Evolutionary conservation across 495 filamentous ascomycete genomes (phyloP), one percentile per base, ranked within the genome.

Genomic region (Podospora conica): DNA sequence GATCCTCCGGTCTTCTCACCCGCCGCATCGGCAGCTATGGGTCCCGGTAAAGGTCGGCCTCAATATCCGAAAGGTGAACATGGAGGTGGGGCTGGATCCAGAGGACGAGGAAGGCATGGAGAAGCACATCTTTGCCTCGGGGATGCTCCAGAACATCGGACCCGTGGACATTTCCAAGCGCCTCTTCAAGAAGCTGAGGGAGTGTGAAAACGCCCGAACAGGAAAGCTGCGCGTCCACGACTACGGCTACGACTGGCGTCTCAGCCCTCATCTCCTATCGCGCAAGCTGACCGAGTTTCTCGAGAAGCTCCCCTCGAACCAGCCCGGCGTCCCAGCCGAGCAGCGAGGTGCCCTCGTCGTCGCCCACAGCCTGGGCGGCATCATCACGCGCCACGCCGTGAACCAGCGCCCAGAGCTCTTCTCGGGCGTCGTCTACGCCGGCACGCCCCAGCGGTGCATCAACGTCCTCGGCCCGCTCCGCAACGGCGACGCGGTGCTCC

Each of bases 161-260:
- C 93, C 93, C 0, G 89, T 98, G 23, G 94, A 98, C 76, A 92
- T 97, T 64, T 90, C 91, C 25, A 86, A 86, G 60, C 83, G 90
- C 21, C 78, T 98, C 2, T 86, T 98, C 69, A 95, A 92, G 73
- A 85, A 88, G 23, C 71, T 97, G 28, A 82, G 85, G 64, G 86
- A 88, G 33, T 90, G 85, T 63, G 86, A 90, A 53, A 95, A 94
- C 66, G 86, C 86, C 3, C 76, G 82, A 53, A 83, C 81, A 15
- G 91, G 91, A 24, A 88, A 84, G 65, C 79, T 97, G 1, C 82
- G 92, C 53, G 86, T 97, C 3, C 90, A 90, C 76, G 88, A 97
- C 67, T 98, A 95, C 70, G 93, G 95, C 29, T 98, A 96, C 72
- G 94, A 98, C 75, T 98, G 94, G 94, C 86, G 95, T 28, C 79